Conservation (phyloP, 768 basidiomycete genomes). For the Russula ochroleuca region DNA sequence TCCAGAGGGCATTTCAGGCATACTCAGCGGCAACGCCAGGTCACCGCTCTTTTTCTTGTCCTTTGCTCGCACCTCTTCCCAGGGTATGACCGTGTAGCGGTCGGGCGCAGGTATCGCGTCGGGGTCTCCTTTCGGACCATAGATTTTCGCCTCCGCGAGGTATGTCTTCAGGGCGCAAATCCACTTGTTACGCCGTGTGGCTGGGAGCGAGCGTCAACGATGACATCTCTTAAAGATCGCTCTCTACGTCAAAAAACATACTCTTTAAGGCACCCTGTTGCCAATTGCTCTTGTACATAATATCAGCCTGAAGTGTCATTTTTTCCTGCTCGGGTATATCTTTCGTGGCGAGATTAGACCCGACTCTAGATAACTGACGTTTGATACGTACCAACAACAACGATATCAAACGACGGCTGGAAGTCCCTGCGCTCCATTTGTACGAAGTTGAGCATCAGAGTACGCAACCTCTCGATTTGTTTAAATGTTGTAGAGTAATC, state of each 20-base stretch:
- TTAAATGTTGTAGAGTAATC: slow-evolving; percentile 74
- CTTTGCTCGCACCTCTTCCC: slow-evolving; percentile 50
- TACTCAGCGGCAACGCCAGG: slow-evolving; percentile 26
- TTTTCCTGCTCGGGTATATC: slow-evolving; percentile 80
- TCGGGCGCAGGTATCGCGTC: slow-evolving; percentile 48
- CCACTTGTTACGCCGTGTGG: slow-evolving; percentile 87
- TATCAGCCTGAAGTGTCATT: slow-evolving; percentile 71
- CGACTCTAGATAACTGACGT: neutral
- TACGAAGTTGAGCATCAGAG: slow-evolving; percentile 76
- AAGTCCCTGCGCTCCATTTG: slow-evolving; percentile 69
- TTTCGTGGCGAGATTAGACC: slow-evolving; percentile 29
- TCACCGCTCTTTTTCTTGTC: slow-evolving; percentile 17
- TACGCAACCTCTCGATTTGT: slow-evolving; percentile 70
- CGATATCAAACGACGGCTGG: slow-evolving; percentile 68
- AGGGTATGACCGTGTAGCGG: slow-evolving; percentile 70
- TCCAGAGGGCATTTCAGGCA: slow-evolving; percentile 28
- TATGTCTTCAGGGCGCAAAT: slow-evolving; percentile 78
- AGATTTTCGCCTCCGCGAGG: slow-evolving; percentile 66
- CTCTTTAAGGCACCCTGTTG: slow-evolving; percentile 74
- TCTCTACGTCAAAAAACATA: slow-evolving; percentile 29
- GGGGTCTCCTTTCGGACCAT: slow-evolving; percentile 59
- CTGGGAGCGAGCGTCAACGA: slow-evolving; percentile 33
- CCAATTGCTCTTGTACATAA: slow-evolving; percentile 86
- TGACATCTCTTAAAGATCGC: neutral
- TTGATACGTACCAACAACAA: slow-evolving; percentile 49